phyloP scores from a whole-genome alignment of 2,329 filamentous ascomycete species.

The Neofusicoccum sp. region DNA sequence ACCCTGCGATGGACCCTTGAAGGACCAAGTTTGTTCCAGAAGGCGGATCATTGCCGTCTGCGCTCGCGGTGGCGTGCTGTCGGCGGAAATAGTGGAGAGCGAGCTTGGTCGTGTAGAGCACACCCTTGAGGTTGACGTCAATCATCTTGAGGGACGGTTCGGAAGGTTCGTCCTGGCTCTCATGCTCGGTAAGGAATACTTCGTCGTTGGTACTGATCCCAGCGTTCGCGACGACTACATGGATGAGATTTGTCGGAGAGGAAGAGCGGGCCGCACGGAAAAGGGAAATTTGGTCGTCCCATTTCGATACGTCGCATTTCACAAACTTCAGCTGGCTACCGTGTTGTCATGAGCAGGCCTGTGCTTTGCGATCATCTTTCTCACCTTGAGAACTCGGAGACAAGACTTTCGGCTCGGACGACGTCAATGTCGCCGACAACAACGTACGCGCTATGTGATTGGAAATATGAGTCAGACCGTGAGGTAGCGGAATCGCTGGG shows the following conservation, averaged over 20 bases:
- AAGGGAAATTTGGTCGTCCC: slow-evolving; percentile 47
- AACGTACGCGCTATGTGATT: not conserved
- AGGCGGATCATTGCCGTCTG: not conserved
- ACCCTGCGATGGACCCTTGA: not conserved
- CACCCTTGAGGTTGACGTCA: slow-evolving; percentile 46
- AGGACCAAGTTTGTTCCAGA: not conserved
- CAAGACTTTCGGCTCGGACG: not conserved
- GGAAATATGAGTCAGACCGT: not conserved
- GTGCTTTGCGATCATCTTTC: not conserved
- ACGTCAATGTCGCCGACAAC: not conserved
- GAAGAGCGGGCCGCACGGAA: slow-evolving; percentile 45
- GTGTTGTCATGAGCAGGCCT: not conserved
- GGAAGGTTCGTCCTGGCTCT: slow-evolving; percentile 25
- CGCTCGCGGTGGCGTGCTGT: not conserved
- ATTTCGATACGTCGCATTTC: slow-evolving; percentile 48
- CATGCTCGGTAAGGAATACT: slow-evolving; percentile 35
- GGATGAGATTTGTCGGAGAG: slow-evolving; percentile 45
- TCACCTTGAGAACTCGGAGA: not conserved
- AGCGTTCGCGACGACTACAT: slow-evolving; percentile 54
- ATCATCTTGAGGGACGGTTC: slow-evolving; percentile 48
- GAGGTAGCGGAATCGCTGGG: not conserved
- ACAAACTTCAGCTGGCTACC: slow-evolving; percentile 37
- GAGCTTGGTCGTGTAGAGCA: slow-evolving; percentile 51
- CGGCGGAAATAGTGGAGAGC: slow-evolving; percentile 50
- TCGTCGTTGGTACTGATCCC: slow-evolving; percentile 46